A percentile compares a stretch with the other conserved stretches of the same genome.
Evolutionary conservation across 192 early-diverging fungal genomes (phyloP).

Genomic region (Entophlyctis luteolus): DNA sequence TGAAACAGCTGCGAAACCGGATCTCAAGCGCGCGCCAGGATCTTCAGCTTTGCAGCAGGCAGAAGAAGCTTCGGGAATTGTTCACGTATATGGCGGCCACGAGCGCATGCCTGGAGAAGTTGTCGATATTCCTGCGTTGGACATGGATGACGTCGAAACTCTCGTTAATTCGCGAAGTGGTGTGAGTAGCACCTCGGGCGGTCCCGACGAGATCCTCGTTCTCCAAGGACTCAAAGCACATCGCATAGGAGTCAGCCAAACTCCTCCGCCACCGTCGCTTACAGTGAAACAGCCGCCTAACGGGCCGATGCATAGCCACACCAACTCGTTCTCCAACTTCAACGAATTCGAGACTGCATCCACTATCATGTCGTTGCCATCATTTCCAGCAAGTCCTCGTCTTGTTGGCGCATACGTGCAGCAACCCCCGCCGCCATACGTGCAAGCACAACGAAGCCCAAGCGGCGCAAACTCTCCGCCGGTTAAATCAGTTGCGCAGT

Average conservation of each 20-base stretch:
- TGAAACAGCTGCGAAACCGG: conserved; percentile 34
- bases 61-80: conserved; percentile 9
- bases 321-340: neutral
- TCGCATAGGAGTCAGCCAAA: neutral
- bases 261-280: neutral
- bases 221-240: conserved; percentile 22
- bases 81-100: conserved; percentile 18
- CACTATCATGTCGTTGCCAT: conserved; percentile 4
- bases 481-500: too few relatives aligned
- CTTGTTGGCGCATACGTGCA: conserved; percentile 4
- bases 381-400: conserved; percentile 15
- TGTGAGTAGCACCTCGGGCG: neutral
- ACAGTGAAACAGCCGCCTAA: too few relatives aligned
- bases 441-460: too few relatives aligned
- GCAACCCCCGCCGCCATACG: conserved; percentile 16
- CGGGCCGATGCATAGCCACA: neutral
- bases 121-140: conserved; percentile 1
- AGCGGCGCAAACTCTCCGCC: too few relatives aligned
- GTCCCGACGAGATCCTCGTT: conserved; percentile 16
- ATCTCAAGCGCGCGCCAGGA: conserved; percentile 3
- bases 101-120: conserved; percentile 7
- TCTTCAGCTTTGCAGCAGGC: neutral
- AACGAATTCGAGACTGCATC: neutral
- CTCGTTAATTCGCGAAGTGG: neutral
- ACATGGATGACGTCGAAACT: conserved; percentile 19